phyloP scores from a whole-genome alignment of 495 filamentous ascomycete species.

The Aspergillus funiculosus region DNA sequence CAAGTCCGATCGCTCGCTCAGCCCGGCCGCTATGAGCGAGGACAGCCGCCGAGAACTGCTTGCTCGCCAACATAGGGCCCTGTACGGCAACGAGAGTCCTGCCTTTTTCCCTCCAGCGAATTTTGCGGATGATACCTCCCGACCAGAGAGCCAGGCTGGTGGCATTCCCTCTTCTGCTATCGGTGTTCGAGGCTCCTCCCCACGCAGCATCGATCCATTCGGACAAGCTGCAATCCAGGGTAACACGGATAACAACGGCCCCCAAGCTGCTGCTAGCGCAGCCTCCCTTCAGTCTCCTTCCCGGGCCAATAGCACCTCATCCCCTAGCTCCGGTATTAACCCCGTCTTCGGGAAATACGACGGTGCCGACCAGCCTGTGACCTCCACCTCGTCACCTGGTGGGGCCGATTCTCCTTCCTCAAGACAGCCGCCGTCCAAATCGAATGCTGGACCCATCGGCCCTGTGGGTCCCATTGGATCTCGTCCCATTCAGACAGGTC shows the following conservation, averaged over 20 bases:
- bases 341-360: constrained; percentile 52
- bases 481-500: constrained; percentile 56
- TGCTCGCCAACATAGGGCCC: constrained; percentile 83
- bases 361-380: constrained; percentile 68
- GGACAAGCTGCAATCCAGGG: constrained; percentile 39
- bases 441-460: constrained; percentile 49
- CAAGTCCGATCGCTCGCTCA: constrained; percentile 88
- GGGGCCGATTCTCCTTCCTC: constrained; percentile 80
- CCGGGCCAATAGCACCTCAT: constrained; percentile 85
- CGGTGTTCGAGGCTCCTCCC: constrained; percentile 52
- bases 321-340: constrained; percentile 60
- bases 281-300: constrained; percentile 58
- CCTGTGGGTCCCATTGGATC: constrained; percentile 92
- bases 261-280: constrained; percentile 29
- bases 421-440: constrained; percentile 50
- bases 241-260: constrained; percentile 34
- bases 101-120: constrained; percentile 53
- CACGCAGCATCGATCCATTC: constrained; percentile 59
- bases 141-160: constrained; percentile 53
- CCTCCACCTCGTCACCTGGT: constrained; percentile 83
- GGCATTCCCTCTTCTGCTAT: constrained; percentile 49
- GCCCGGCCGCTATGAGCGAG: constrained; percentile 86
- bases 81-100: constrained; percentile 74
- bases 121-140: constrained; percentile 59
- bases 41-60: constrained; percentile 95